Base-by-base conservation (phyloP, 2,329 filamentous ascomycete genomes). In the Myriosclerotinia duriaeana region DNA sequence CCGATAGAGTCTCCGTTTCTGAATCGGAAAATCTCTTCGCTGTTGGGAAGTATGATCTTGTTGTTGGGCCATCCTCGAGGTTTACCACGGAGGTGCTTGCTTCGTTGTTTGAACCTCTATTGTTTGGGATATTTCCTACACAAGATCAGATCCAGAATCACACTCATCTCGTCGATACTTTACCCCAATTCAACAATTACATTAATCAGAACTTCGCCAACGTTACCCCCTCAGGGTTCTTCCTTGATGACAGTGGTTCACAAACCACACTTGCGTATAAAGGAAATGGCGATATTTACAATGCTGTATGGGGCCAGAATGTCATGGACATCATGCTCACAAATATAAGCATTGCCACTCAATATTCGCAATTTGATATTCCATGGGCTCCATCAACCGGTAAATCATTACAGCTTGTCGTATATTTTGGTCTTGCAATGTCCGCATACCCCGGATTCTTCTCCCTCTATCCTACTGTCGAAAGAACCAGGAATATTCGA, bases 371-470 rank as follows among this genome's bases (percentile, higher is more conserved):
- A 15, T 96, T 97, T 73, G 91, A 91, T 69, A 84, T 87, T 0
- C 90, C 91, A 0, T 93, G 88, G 79, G 80, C 84, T 36, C 86
- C 90, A 0, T 81, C 82, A 26, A 86, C 87, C 11, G 91, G 91
- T 26, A 83, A 93, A 61, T 88, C 89, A 0, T 79, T 97, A 34
- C 91, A 96, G 75, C 82, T 96, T 22, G 86, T 94, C 52, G 82
- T 91, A 11, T 97, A 97, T 78, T 90, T 95, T 75, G 87, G 89
- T 17, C 82, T 97, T 11, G 91, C 89, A 1, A 87, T 96, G 78
- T 83, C 86, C 8, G 87, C 88, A 1, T 95, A 90, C 72, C 92
- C 93, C 0, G 92, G 89, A 17, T 93, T 97, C 80, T 96, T 97
- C 73, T 86, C 91, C 0, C 80, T 97, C 5, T 97, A 97, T 74